Percentiles rank a stretch among this genome's conserved stretches.
Conservation (phyloP, 441 rosid species). For the Lepidium campestre region DNA sequence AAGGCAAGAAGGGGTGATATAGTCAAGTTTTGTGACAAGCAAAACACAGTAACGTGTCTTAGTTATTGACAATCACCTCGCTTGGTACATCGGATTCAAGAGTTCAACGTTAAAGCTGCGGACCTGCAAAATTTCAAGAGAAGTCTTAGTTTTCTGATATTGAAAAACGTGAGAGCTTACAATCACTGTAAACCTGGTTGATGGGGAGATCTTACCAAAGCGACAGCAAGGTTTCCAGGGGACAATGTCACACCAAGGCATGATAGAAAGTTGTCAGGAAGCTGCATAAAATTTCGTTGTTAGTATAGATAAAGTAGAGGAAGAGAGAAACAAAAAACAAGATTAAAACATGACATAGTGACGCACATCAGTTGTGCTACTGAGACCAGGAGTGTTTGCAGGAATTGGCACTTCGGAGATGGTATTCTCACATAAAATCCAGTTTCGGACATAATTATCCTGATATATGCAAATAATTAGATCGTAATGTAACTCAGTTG, state of each 20-base stretch:
- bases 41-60: not conserved
- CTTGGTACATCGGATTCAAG: constrained; percentile 83
- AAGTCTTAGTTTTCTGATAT: not conserved
- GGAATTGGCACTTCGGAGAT: constrained; percentile 68
- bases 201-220: constrained; percentile 50
- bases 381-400: constrained; percentile 51
- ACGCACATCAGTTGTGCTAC: constrained; percentile 64
- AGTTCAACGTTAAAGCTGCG: constrained; percentile 65
- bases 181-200: not conserved
- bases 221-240: constrained; percentile 77
- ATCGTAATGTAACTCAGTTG: not conserved
- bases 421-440: constrained; percentile 54
- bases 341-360: constrained; percentile 4
- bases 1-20: constrained; percentile 14
- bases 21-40: not conserved
- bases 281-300: constrained; percentile 39
- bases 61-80: constrained; percentile 41
- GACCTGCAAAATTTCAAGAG: constrained; percentile 44
- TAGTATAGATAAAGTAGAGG: constrained; percentile 5
- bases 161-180: constrained; percentile 6
- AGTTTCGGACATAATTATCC: constrained; percentile 81
- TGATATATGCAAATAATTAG: constrained; percentile 13
- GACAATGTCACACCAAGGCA: constrained; percentile 81
- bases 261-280: constrained; percentile 70
- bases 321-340: constrained; percentile 4